phyloP scores from a whole-genome alignment of 116 monocot genomes.

The Posidonia oceanica region DNA sequence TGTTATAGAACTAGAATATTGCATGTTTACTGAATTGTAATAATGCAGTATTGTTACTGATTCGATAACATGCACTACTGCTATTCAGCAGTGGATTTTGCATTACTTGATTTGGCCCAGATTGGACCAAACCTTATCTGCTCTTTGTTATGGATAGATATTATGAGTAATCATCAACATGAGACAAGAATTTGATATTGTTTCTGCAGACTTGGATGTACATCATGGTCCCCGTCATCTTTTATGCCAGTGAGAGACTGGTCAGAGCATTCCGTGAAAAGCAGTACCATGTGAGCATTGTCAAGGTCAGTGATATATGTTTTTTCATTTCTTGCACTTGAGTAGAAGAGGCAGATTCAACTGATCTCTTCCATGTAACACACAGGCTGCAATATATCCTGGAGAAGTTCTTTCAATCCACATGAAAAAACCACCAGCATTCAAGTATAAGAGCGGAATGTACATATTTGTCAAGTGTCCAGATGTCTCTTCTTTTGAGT shows the following conservation, averaged over 20 bases:
- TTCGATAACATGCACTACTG: background rate
- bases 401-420: slow-evolving; percentile 87
- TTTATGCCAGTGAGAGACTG: slow-evolving; percentile 71
- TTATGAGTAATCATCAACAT: no score
- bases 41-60: no score
- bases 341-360: background rate
- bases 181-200: background rate
- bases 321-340: background rate
- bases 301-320: slow-evolving; percentile 36
- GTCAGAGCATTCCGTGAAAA: slow-evolving; percentile 67
- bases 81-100: no score
- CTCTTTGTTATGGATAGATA: no score
- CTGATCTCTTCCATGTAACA: background rate
- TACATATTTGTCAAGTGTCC: slow-evolving; percentile 92
- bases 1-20: no score
- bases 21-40: no score
- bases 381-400: slow-evolving; percentile 92
- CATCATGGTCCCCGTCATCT: slow-evolving; percentile 46
- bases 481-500: slow-evolving; percentile 84
- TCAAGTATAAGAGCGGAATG: slow-evolving; percentile 96
- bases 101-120: no score
- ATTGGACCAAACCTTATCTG: no score
- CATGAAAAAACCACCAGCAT: slow-evolving; percentile 80
- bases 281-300: slow-evolving; percentile 46
- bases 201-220: slow-evolving; percentile 92